phyloP scores from a whole-genome alignment of 2,329 filamentous ascomycete genomes.

The Dactylellina leptospora region DNA sequence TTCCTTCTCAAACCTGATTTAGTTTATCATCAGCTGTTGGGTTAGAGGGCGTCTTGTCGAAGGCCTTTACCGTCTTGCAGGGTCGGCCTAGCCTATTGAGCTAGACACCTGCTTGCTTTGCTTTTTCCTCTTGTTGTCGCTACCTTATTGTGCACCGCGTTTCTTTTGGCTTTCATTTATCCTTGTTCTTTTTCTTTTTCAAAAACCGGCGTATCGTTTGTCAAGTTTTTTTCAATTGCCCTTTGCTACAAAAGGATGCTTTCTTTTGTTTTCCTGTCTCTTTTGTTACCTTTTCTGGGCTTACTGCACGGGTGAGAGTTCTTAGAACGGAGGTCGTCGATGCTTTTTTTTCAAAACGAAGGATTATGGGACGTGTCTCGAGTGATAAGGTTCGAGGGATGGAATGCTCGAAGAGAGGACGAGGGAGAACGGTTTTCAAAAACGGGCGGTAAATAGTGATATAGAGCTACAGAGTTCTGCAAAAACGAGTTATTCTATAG shows the following conservation, averaged over 20 bases:
- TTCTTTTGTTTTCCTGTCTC: neutral
- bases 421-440: too few species aligned
- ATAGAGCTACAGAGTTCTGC: too few species aligned
- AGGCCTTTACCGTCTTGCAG: neutral
- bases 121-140: neutral
- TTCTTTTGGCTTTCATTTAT: slow-evolving; percentile 2
- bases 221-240: slow-evolving; percentile 10
- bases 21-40: neutral
- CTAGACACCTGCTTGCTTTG: neutral
- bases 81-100: slow-evolving; percentile 1
- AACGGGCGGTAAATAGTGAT: too few species aligned
- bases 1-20: too few species aligned
- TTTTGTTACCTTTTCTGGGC: neutral
- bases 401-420: too few species aligned
- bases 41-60: slow-evolving; percentile 1
- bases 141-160: neutral
- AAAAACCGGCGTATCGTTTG: slow-evolving; percentile 33
- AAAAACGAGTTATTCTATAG: too few species aligned
- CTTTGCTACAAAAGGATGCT: too few species aligned
- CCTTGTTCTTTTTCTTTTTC: slow-evolving; percentile 1
- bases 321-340: too few species aligned
- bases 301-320: too few species aligned
- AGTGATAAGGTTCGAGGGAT: too few species aligned
- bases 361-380: too few species aligned
- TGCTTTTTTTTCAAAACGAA: too few species aligned